Conservation (phyloP, 768 basidiomycete genomes). For the Trametopsis cervina region DNA sequence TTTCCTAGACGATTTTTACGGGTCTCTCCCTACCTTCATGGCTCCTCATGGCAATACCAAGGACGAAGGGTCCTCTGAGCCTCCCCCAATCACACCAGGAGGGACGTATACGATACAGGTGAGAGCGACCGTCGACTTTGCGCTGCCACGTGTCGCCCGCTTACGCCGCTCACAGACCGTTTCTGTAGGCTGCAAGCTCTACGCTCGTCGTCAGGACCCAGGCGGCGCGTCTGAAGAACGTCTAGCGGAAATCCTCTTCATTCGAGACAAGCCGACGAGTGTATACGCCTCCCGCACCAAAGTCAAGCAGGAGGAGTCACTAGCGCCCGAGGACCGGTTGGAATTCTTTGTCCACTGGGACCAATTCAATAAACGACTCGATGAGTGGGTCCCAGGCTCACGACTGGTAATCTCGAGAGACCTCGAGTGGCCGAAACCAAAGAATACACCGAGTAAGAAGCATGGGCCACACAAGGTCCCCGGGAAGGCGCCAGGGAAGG, state of each 20-base stretch:
- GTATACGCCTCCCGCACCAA: constrained; percentile 45
- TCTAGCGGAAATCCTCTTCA: constrained; percentile 92
- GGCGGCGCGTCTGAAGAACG: constrained; percentile 81
- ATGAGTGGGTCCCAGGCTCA: constrained; percentile 92
- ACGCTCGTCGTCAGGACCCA: constrained; percentile 72
- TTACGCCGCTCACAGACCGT: constrained; percentile 51
- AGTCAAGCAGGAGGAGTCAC: constrained; percentile 37
- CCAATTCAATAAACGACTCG: constrained; percentile 97
- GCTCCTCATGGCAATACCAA: constrained; percentile 24
- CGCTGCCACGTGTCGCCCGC: constrained; percentile 17
- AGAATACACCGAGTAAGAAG: constrained; percentile 44
- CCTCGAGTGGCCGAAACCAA: constrained; percentile 95
- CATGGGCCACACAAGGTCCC: constrained; percentile 57
- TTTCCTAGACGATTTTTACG: background rate
- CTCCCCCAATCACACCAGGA: constrained; percentile 63
- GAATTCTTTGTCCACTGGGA: constrained; percentile 99
- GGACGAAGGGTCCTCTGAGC: constrained; percentile 34
- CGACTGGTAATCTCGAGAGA: constrained; percentile 80
- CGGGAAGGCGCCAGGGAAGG: constrained; percentile 60
- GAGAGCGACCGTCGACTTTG: constrained; percentile 21
- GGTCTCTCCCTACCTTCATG: constrained; percentile 11
- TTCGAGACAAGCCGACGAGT: constrained; percentile 77
- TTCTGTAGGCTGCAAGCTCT: constrained; percentile 92
- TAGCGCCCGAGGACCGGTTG: constrained; percentile 67
- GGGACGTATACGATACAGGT: constrained; percentile 76